Percentiles rank a stretch among this genome's conserved stretches.
phyloP scores from a whole-genome alignment of 1,284 basidiomycete species.

The Boletus mariae region DNA sequence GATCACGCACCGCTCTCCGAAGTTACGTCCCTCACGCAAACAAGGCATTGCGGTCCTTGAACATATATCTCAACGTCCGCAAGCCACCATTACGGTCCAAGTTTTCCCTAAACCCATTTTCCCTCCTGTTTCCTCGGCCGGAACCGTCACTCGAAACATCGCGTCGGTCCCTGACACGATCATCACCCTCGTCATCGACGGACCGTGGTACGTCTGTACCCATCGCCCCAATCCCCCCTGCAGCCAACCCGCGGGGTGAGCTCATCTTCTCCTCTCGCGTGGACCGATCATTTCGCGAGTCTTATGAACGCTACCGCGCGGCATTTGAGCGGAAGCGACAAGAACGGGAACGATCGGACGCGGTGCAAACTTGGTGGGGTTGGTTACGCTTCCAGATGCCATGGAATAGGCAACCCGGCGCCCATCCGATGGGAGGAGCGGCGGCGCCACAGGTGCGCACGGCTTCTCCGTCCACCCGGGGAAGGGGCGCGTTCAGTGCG shows the following conservation, averaged over 20 bases:
- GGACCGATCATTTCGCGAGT: constrained; percentile 78
- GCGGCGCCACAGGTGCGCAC: constrained; percentile 24
- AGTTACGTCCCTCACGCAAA: constrained; percentile 98
- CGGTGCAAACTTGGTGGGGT: constrained; percentile 42
- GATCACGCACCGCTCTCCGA: constrained; percentile 12
- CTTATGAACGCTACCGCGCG: constrained; percentile 89
- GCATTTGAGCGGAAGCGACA: constrained; percentile 85
- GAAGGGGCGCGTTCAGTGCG: constrained; percentile 31
- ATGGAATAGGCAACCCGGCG: constrained; percentile 31
- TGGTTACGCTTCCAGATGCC: constrained; percentile 41
- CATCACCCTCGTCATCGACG: constrained; percentile 30
- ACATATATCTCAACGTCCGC: constrained; percentile 96
- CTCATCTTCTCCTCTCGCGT: constrained; percentile 93
- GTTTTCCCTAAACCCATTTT: constrained; percentile 61
- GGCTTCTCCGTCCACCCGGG: constrained; percentile 32
- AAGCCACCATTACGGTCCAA: constrained; percentile 63
- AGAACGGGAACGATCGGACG: constrained; percentile 52
- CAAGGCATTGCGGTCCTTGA: constrained; percentile 84
- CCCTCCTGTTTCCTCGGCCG: constrained; percentile 60
- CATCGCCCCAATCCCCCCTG: constrained; percentile 84
- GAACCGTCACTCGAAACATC: constrained; percentile 17
- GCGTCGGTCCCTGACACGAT: constrained; percentile 22
- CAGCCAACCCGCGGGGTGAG: constrained; percentile 89
- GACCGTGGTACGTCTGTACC: constrained; percentile 36
- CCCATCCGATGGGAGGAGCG: constrained; percentile 4